Evolutionary conservation across 2,329 filamentous ascomycete species (phyloP), one percentile per base, ranked within the genome.

Genomic region (Ascochyta clinopodiicola): DNA sequence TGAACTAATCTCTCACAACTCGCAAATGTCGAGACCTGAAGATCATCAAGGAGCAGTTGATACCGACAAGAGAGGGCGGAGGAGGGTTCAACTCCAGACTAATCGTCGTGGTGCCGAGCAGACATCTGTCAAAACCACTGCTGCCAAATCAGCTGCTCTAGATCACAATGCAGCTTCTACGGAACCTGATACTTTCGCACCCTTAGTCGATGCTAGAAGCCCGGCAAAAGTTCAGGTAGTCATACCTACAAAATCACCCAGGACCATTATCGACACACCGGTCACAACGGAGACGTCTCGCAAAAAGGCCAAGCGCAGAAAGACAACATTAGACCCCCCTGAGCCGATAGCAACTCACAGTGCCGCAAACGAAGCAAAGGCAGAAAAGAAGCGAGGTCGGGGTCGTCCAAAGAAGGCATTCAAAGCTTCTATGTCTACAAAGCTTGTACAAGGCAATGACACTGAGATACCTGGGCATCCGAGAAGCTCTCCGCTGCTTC

Each of bases 401-500:
- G 71, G 73, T 40, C 66, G 72, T 12, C 72, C 73, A 5, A 67
- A 65, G 36, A 75, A 74, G 47, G 59, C 39, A 25, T 21, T 37
- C 12, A 57, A 60, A 17, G 12, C 44, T 12, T 15, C n/a, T 32
- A 2, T 40, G 10, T 25, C 59, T 19, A 39, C 35, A 15, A 45
- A 61, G 15, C 24, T 39, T 3, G 44, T 53, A 7, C 37, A 35
- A 36, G 52, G 60, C 27, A 36, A 53, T 10, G 27, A 54, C 13
- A 56, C 45, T 0, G 38, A 56, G 15, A 6, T 10, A 17, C 4
- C 21, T 21, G 31, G 36, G 40, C 46, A 46, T 17, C 7, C 4
- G 6, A 34, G 12, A 13, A n/a, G 24, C 35, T 21, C 19, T 34
- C 17, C 24, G 31, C 42, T 22, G 13, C 32, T 7, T 10, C 10